Evolutionary conservation across 1,284 basidiomycete species (phyloP).

Genomic region (Naganishia sp.): DNA sequence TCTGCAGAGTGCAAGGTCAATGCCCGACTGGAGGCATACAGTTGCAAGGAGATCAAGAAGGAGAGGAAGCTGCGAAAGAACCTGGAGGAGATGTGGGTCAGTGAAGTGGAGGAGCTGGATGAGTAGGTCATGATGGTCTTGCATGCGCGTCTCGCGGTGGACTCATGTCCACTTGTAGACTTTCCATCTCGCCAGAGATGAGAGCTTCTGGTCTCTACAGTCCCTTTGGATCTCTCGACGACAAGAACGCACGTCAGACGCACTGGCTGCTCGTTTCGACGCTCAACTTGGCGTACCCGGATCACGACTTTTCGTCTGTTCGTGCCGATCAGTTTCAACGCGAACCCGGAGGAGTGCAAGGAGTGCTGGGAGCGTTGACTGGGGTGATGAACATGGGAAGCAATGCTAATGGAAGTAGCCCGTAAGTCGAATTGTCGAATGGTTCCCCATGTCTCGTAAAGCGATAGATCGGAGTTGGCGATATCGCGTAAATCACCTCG

Average conservation of each 20-base stretch:
- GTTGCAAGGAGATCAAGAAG: constrained; percentile 94
- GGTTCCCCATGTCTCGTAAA: not conserved
- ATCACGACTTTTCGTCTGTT: constrained; percentile 94
- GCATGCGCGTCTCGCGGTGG: not conserved
- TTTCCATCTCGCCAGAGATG: constrained; percentile 53
- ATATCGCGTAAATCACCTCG: constrained; percentile 10
- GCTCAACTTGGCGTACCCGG: constrained; percentile 94
- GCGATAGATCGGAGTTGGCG: constrained; percentile 8
- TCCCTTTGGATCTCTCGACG: constrained; percentile 53
- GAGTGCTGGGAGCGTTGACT: constrained; percentile 30
- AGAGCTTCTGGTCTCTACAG: constrained; percentile 50
- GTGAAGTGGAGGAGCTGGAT: constrained; percentile 46
- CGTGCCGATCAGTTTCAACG: constrained; percentile 88
- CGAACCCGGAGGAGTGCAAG: constrained; percentile 64
- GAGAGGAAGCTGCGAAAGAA: constrained; percentile 95
- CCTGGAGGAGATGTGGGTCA: constrained; percentile 65
- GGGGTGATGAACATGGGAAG: constrained; percentile 29
- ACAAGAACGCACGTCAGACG: constrained; percentile 53
- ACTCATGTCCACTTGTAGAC: not conserved
- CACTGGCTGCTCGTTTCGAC: constrained; percentile 83
- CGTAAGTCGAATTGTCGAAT: constrained; percentile 25
- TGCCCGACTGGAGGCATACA: constrained; percentile 94
- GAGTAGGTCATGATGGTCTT: constrained; percentile 43
- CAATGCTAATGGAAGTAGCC: constrained; percentile 32
- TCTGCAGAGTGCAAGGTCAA: constrained; percentile 87